phyloP scores from a whole-genome alignment of 129 eudicot genomes.

The Tagetes patula region DNA sequence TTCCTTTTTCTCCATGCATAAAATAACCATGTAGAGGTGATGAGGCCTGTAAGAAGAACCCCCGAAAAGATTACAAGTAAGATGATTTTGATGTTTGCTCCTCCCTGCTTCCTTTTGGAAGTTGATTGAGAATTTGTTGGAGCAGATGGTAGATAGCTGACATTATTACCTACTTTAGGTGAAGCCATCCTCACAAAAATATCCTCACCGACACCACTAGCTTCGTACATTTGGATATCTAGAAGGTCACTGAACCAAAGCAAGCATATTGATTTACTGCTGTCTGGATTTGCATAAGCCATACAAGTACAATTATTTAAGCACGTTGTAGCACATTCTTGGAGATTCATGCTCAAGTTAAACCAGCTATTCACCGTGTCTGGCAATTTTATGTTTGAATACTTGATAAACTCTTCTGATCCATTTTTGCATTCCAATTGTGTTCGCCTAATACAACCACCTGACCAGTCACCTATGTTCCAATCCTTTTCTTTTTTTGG shows the following conservation, averaged over 20 bases:
- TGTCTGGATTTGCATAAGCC: background rate
- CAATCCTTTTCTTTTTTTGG: background rate
- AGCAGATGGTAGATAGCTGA: background rate
- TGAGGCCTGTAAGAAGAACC: background rate
- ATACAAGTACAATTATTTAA: background rate
- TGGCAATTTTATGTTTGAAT: background rate
- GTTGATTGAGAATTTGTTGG: background rate
- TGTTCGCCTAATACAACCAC: conserved; percentile 1
- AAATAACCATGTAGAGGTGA: background rate
- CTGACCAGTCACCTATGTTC: background rate
- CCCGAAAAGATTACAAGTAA: background rate
- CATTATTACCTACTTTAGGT: background rate
- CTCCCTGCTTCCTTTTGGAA: background rate
- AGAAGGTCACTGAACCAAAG: conserved; percentile 1
- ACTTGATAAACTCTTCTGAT: background rate
- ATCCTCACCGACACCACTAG: background rate
- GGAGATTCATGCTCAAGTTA: background rate
- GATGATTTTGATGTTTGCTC: background rate
- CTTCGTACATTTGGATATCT: background rate
- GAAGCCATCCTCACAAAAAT: background rate
- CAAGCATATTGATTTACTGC: background rate
- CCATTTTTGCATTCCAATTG: background rate
- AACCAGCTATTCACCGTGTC: background rate
- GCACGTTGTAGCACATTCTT: background rate
- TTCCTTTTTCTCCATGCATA: background rate